Percentiles rank a stretch among this genome's conserved stretches.
Evolutionary conservation across 2,329 filamentous ascomycete genomes (phyloP).

Genomic region (Aspergillus sp.): DNA sequence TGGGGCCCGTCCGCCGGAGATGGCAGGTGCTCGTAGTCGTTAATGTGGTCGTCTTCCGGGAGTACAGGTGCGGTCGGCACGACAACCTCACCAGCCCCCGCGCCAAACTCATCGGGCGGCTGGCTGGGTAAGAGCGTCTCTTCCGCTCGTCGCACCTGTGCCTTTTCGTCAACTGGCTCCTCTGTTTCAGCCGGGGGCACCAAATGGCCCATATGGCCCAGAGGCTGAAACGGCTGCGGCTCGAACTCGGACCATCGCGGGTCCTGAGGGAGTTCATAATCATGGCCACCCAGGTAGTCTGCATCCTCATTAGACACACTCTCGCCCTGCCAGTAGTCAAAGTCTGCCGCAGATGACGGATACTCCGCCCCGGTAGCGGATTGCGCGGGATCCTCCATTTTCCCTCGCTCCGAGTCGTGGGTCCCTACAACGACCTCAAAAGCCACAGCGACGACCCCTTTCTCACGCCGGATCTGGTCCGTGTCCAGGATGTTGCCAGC

Average conservation of each 20-base stretch:
- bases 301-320: no score
- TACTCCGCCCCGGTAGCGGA: conserved; percentile 17
- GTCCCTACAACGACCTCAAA: conserved; percentile 87
- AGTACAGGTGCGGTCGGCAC: conserved; percentile 37
- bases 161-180: conserved; percentile 66
- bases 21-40: conserved; percentile 32
- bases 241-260: conserved; percentile 21
- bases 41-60: conserved; percentile 44
- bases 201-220: conserved; percentile 15
- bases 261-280: conserved; percentile 14
- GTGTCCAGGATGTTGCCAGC: conserved; percentile 71
- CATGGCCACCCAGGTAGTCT: no score
- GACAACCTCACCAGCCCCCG: conserved; percentile 23
- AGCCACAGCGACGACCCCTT: conserved; percentile 77
- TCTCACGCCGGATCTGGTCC: conserved; percentile 73
- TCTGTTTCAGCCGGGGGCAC: conserved; percentile 46
- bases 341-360: conserved; percentile 13
- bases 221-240: conserved; percentile 14
- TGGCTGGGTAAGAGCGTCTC: conserved; percentile 70
- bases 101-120: conserved; percentile 46
- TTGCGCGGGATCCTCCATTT: conserved; percentile 30
- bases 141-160: conserved; percentile 68
- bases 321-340: no score
- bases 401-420: conserved; percentile 57
- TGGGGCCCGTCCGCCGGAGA: conserved; percentile 14